Evolutionary conservation across 2,329 filamentous ascomycete genomes (phyloP).

Genomic region (Alternaria brassicicola): DNA sequence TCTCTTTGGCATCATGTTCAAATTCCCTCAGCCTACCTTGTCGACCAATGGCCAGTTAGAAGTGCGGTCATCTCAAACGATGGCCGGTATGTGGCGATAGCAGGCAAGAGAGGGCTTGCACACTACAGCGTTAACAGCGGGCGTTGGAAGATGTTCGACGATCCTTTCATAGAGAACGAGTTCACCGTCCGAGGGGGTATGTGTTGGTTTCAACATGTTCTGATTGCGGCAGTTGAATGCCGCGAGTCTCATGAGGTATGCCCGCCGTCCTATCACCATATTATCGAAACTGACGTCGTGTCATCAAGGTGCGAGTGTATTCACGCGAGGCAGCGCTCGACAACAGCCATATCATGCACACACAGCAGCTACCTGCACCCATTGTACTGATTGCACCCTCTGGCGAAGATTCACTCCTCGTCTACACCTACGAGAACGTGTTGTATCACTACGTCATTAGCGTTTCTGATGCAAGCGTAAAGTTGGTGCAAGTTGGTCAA

Average conservation of each 20-base stretch:
- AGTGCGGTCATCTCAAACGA: constrained; percentile 88
- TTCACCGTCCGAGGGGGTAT: constrained; percentile 94
- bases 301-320: constrained; percentile 75
- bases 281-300: constrained; percentile 9
- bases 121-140: constrained; percentile 96
- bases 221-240: constrained; percentile 91
- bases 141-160: constrained; percentile 92
- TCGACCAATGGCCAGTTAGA: constrained; percentile 92
- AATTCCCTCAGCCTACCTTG: constrained; percentile 81
- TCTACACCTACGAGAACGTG: constrained; percentile 96
- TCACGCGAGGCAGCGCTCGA: constrained; percentile 84
- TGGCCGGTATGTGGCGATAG: constrained; percentile 93
- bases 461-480: constrained; percentile 71
- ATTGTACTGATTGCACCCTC: constrained; percentile 90
- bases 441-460: constrained; percentile 92
- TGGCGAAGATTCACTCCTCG: constrained; percentile 90
- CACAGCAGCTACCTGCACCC: constrained; percentile 78
- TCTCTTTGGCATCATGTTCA: constrained; percentile 95
- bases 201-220: constrained; percentile 97
- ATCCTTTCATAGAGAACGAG: constrained; percentile 80
- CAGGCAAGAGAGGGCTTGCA: constrained; percentile 87
- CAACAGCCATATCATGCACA: constrained; percentile 73
- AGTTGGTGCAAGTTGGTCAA: constrained; percentile 91
- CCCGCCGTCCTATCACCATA: background rate
- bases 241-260: constrained; percentile 75